Conservation (phyloP, 441 rosid species). For the Geranium incanum region DNA sequence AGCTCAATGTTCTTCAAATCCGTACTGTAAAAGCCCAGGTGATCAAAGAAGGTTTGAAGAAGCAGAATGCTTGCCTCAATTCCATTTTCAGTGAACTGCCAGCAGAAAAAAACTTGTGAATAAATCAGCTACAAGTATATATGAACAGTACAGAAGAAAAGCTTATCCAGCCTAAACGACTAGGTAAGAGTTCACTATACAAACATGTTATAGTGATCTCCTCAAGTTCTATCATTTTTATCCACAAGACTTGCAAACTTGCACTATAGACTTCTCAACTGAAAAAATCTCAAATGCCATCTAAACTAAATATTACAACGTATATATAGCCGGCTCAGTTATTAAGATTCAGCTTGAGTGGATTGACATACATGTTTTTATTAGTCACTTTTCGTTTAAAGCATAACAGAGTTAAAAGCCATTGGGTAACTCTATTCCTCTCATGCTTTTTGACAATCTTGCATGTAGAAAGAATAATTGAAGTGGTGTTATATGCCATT, state of each 20-base stretch:
- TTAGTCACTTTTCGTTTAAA: neutral
- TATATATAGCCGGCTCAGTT: neutral
- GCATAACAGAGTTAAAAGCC: neutral
- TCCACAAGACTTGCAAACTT: neutral
- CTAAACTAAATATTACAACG: neutral
- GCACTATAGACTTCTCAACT: neutral
- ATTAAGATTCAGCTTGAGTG: neutral
- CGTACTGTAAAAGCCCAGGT: constrained; percentile 38
- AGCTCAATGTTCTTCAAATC: constrained; percentile 38
- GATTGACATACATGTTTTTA: neutral
- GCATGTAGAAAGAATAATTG: neutral
- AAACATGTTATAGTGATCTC: neutral
- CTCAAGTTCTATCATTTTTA: neutral
- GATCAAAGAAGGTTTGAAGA: constrained; percentile 55
- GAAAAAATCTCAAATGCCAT: neutral
- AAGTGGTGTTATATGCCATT: neutral
- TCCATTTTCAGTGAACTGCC: constrained; percentile 63
- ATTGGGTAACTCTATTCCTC: neutral
- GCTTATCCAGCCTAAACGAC: constrained; percentile 4
- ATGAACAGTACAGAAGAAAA: constrained; percentile 10
- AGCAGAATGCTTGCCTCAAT: constrained; percentile 47
- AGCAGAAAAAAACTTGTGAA: constrained; percentile 13
- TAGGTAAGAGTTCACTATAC: constrained; percentile 7
- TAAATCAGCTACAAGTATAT: constrained; percentile 7
- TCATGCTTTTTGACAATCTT: neutral